A percentile compares a stretch with the other conserved stretches of the same genome.
These are phyloP conservation scores for Aureobasidium sp. DNA, from an alignment of 2,329 filamentous ascomycete genomes.

Conservation along the genomic window DNA sequence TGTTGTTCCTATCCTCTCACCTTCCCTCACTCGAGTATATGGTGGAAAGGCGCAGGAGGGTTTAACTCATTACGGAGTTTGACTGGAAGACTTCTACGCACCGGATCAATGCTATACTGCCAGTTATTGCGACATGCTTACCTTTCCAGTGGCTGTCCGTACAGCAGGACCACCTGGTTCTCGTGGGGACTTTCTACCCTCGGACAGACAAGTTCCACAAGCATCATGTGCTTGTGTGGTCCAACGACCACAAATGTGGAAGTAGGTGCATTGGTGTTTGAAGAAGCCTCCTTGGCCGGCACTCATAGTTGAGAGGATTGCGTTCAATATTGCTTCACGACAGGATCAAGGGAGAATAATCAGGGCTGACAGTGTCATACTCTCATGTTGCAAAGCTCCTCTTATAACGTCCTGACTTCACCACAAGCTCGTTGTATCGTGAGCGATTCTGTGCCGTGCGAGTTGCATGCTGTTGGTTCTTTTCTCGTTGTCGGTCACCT, in stretches of 20 bases:
- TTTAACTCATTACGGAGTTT: neutral
- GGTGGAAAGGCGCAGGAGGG: neutral
- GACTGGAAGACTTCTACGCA: neutral
- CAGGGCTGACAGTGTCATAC: neutral
- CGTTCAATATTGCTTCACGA: neutral
- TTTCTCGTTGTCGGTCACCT: neutral
- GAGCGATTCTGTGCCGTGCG: neutral
- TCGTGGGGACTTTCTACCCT: neutral
- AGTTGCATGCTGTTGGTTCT: neutral
- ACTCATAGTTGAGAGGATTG: neutral
- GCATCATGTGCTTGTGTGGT: constrained; percentile 14
- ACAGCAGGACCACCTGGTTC: neutral
- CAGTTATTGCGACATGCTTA: neutral
- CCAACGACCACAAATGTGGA: neutral
- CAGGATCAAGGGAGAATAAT: neutral
- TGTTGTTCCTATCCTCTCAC: neutral
- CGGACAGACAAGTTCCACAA: constrained; percentile 19
- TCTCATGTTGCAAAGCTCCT: neutral
- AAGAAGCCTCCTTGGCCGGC: neutral
- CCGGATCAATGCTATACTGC: neutral
- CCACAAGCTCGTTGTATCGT: neutral
- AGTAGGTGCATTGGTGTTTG: constrained; percentile 2
- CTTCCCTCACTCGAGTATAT: neutral
- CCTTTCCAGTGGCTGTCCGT: neutral
- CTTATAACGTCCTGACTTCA: neutral